Evolutionary conservation across 1,284 basidiomycete genomes (phyloP).

Genomic region (Cutaneotrichosporon sp.): DNA sequence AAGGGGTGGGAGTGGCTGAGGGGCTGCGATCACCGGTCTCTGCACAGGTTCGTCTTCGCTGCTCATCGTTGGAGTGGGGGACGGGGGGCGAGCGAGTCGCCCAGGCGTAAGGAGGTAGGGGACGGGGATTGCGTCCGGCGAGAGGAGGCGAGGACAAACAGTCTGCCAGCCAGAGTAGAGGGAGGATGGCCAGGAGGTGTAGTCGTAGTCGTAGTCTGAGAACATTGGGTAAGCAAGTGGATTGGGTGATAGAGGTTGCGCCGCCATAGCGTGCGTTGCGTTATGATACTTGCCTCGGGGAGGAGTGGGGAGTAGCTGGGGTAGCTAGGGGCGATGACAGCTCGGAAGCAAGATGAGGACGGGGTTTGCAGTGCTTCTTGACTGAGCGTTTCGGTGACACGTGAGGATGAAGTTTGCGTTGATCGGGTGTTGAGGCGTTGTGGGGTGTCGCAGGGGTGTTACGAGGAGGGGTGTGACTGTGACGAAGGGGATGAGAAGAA

Average conservation of each 20-base stretch:
- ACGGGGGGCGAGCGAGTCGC: slow-evolving; percentile 8
- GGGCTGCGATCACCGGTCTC: neutral
- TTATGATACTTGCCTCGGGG: slow-evolving; percentile 11
- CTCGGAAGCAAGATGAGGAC: neutral
- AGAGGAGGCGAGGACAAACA: slow-evolving; percentile 15
- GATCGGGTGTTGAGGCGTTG: neutral
- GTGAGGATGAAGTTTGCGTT: neutral
- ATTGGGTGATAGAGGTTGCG: neutral
- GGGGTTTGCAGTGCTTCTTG: too few relatives aligned
- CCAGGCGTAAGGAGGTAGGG: slow-evolving; percentile 5
- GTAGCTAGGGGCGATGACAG: neutral
- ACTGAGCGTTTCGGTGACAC: neutral
- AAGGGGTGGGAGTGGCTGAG: neutral
- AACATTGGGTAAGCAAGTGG: slow-evolving; percentile 2
- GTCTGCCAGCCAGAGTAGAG: slow-evolving; percentile 12
- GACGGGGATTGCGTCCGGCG: slow-evolving; percentile 9
- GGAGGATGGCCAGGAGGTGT: neutral
- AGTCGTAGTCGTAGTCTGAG: too few relatives aligned
- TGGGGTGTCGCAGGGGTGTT: too few relatives aligned
- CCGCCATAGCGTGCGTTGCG: slow-evolving; percentile 1
- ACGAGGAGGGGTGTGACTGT: too few relatives aligned
- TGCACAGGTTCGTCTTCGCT: slow-evolving; percentile 19
- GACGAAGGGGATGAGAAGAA: too few relatives aligned
- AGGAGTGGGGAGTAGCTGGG: neutral
- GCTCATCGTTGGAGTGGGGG: slow-evolving; percentile 20